phyloP scores from a whole-genome alignment of 2,329 filamentous ascomycete species.

The Achaetomium macrosporum region DNA sequence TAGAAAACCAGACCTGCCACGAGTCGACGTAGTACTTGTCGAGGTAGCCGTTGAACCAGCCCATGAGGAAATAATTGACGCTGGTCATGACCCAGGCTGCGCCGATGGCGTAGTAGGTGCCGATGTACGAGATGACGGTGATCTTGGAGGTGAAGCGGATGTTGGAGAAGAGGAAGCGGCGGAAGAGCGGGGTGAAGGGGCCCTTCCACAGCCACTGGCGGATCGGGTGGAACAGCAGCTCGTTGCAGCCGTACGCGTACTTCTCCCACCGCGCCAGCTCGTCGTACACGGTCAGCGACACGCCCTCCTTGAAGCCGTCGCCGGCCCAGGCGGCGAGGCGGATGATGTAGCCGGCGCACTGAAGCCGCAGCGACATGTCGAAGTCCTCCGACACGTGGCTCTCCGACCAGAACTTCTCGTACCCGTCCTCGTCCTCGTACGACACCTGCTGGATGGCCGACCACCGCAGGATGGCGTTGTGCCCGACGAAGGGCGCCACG shows the following conservation, averaged over 20 bases:
- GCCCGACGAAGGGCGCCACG: conserved; percentile 74
- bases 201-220: conserved; percentile 66
- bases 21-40: conserved; percentile 77
- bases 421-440: conserved; percentile 62
- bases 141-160: conserved; percentile 72
- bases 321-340: conserved; percentile 67
- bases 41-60: conserved; percentile 70
- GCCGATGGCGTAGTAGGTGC: conserved; percentile 74
- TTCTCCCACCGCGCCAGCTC: conserved; percentile 83
- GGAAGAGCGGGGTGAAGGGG: conserved; percentile 74
- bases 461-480: conserved; percentile 73
- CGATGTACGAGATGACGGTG: conserved; percentile 70
- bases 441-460: conserved; percentile 67
- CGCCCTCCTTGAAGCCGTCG: conserved; percentile 76
- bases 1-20: conserved; percentile 75
- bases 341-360: conserved; percentile 66
- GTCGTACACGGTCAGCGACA: conserved; percentile 78
- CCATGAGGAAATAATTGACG: conserved; percentile 68
- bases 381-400: conserved; percentile 76
- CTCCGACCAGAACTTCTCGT: conserved; percentile 79
- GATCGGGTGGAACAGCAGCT: conserved; percentile 74
- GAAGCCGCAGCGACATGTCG: conserved; percentile 73
- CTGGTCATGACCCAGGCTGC: conserved; percentile 69
- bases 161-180: conserved; percentile 64
- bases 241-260: conserved; percentile 79